These are phyloP conservation scores for Puccinellia tenuiflora DNA, from an alignment of 176 grass and related monocot species.

Conservation along the genomic window DNA sequence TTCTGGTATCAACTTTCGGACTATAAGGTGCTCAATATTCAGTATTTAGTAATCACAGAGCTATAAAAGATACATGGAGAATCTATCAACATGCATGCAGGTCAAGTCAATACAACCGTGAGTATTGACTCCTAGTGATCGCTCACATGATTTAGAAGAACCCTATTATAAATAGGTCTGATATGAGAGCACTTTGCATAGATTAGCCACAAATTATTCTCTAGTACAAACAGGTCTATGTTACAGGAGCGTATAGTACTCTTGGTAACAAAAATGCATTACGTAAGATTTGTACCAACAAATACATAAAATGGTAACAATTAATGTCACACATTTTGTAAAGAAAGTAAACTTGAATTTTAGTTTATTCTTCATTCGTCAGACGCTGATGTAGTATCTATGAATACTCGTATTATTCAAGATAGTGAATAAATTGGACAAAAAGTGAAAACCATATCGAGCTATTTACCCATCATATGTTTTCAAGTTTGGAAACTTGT, in stretches of 20 bases:
- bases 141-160: constrained; percentile 23
- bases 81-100: constrained; percentile 1
- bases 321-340: background rate
- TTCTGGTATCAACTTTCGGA: background rate
- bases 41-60: background rate
- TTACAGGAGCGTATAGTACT: background rate
- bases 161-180: too few relatives aligned
- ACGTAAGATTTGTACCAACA: background rate
- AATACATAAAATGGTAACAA: background rate
- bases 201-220: background rate
- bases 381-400: background rate
- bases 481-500: background rate
- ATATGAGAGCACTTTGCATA: background rate
- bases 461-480: background rate
- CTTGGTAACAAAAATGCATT: background rate
- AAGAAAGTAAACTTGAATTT: background rate
- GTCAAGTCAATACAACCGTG: constrained; percentile 16
- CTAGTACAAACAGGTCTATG: background rate
- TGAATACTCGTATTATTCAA: background rate
- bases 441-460: background rate
- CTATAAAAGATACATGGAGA: background rate
- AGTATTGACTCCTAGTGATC: background rate
- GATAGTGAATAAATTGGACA: background rate
- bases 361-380: background rate
- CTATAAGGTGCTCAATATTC: background rate